A percentile compares a stretch with the other conserved stretches of the same genome.
These are phyloP conservation scores for Evernia prunastri DNA, from an alignment of 495 filamentous ascomycete species.

Conservation along the genomic window DNA sequence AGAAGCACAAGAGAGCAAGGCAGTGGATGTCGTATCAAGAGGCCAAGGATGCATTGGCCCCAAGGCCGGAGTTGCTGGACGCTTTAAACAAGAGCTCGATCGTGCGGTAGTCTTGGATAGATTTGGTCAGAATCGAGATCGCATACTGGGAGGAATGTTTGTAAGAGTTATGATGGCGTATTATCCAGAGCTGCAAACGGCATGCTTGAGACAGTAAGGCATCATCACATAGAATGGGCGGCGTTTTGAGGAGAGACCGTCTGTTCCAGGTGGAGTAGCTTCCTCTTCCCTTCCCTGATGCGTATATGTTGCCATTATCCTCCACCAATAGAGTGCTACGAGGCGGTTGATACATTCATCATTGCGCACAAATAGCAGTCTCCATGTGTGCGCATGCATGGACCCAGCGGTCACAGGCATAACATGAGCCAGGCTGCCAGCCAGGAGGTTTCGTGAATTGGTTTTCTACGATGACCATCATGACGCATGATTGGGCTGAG, in stretches of 20 bases:
- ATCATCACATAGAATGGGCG: constrained; percentile 10
- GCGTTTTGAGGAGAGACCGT: constrained; percentile 8
- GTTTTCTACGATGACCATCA: background rate
- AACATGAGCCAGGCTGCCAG: background rate
- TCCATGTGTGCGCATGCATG: background rate
- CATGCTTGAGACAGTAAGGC: constrained; percentile 2
- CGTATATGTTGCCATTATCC: background rate
- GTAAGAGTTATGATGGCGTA: background rate
- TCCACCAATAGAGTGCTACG: background rate
- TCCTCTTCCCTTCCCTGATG: constrained; percentile 4
- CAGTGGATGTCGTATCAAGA: constrained; percentile 82
- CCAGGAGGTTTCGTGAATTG: background rate
- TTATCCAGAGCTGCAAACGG: background rate
- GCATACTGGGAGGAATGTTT: constrained; percentile 1
- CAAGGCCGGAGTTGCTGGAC: constrained; percentile 79
- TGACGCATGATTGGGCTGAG: background rate
- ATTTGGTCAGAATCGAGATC: constrained; percentile 6
- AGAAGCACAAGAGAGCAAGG: constrained; percentile 83
- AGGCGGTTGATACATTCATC: background rate
- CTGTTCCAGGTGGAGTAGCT: constrained; percentile 12
- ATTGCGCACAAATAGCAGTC: background rate
- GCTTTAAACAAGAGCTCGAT: constrained; percentile 81
- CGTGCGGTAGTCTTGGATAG: constrained; percentile 37
- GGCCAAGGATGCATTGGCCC: constrained; percentile 67
- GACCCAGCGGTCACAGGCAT: background rate